A percentile compares a stretch with the other conserved stretches of the same genome.
These are phyloP conservation scores for Annulohypoxylon truncatum DNA, from an alignment of 2,329 filamentous ascomycete species.

Conservation along the genomic window DNA sequence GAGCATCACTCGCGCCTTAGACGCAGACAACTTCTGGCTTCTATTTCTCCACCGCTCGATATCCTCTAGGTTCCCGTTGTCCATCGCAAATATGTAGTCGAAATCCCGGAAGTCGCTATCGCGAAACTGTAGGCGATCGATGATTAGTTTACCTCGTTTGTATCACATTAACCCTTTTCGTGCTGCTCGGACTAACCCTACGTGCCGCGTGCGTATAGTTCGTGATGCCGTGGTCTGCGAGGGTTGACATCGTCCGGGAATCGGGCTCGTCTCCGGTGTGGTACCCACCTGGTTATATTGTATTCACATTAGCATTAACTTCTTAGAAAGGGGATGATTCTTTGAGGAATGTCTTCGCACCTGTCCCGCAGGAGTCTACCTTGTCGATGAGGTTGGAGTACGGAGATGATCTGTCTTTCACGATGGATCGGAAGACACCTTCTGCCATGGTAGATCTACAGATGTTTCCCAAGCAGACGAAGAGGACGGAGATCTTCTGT, in stretches of 20 bases:
- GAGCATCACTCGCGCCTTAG: constrained; percentile 76
- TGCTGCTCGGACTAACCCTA: constrained; percentile 63
- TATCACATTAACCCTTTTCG: neutral
- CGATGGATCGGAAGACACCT: constrained; percentile 84
- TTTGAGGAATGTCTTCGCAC: constrained; percentile 48
- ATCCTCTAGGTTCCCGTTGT: constrained; percentile 85
- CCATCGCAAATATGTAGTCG: constrained; percentile 97
- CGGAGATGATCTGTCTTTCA: constrained; percentile 64
- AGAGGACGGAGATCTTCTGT: constrained; percentile 76
- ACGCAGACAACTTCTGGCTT: constrained; percentile 63
- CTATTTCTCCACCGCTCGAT: constrained; percentile 69
- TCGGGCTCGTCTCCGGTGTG: constrained; percentile 83
- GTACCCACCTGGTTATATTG: constrained; percentile 72
- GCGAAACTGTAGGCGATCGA: constrained; percentile 56
- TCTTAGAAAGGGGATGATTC: neutral
- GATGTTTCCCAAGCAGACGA: constrained; percentile 97
- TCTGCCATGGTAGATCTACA: constrained; percentile 96
- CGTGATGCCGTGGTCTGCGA: constrained; percentile 78
- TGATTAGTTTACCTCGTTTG: neutral
- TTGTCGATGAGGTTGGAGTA: constrained; percentile 69
- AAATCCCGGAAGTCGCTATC: constrained; percentile 82
- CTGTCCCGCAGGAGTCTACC: constrained; percentile 91
- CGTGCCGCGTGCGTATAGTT: constrained; percentile 82
- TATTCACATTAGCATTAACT: constrained; percentile 4
- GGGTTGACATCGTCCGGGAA: constrained; percentile 82